Evolutionary conservation across 495 filamentous ascomycete species (phyloP).

Genomic region (Pseudoneurospora amorphoporcata): DNA sequence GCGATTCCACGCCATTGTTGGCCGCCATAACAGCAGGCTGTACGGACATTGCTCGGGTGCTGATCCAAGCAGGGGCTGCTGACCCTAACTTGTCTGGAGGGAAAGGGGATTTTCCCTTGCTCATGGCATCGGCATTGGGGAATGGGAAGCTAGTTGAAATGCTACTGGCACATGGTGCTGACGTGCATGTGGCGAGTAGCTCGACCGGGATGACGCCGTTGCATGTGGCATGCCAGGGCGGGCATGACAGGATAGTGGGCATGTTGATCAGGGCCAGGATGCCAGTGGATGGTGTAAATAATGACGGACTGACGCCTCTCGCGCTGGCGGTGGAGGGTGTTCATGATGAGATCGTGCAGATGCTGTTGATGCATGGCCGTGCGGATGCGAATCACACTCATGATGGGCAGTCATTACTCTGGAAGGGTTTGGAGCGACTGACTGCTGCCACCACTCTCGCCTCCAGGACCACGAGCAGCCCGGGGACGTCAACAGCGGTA

Average conservation of each 20-base stretch:
- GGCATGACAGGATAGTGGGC: slow-evolving; percentile 7
- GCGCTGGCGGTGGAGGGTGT: slow-evolving; percentile 23
- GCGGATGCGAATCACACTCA: slow-evolving; percentile 18
- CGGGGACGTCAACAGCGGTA: background rate
- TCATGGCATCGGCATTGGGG: slow-evolving; percentile 13
- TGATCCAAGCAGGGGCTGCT: slow-evolving; percentile 16
- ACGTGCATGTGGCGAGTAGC: slow-evolving; percentile 11
- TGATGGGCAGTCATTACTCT: slow-evolving; percentile 2
- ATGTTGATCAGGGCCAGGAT: slow-evolving; percentile 8
- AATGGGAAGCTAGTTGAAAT: slow-evolving; percentile 7
- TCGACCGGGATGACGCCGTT: slow-evolving; percentile 5
- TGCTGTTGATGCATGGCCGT: slow-evolving; percentile 15
- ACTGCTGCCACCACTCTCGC: background rate
- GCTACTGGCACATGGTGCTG: slow-evolving; percentile 16
- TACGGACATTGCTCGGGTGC: slow-evolving; percentile 10
- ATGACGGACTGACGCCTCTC: slow-evolving; percentile 21
- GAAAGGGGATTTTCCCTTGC: slow-evolving; percentile 4
- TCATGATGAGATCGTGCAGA: slow-evolving; percentile 17
- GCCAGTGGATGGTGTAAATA: slow-evolving; percentile 10
- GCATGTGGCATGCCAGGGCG: slow-evolving; percentile 12
- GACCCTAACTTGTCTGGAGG: slow-evolving; percentile 9
- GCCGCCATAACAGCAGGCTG: slow-evolving; percentile 17
- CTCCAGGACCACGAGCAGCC: background rate
- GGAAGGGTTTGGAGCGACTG: background rate
- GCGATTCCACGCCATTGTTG: slow-evolving; percentile 15